Conservation (phyloP, 1,284 basidiomycete genomes). For the Wallemia hederae region DNA sequence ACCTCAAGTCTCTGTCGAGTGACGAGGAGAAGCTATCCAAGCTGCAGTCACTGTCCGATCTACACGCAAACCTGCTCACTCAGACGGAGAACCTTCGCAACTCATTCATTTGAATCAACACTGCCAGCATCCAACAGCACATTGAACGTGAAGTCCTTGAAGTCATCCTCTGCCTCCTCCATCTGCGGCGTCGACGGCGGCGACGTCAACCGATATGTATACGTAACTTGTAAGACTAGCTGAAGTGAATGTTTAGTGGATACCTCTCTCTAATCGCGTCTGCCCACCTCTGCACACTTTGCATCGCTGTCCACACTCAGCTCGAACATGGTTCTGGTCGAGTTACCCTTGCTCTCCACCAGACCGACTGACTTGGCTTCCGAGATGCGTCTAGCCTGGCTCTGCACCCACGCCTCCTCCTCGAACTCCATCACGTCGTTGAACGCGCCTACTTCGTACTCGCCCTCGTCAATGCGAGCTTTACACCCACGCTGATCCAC, state of each 20-base stretch:
- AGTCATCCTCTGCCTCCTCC: neutral
- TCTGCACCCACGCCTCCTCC: conserved; percentile 44
- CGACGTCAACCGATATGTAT: conserved; percentile 38
- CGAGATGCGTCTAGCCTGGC: conserved; percentile 17
- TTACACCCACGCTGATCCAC: conserved; percentile 21
- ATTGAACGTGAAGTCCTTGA: conserved; percentile 1
- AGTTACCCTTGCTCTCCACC: conserved; percentile 54
- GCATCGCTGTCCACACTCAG: conserved; percentile 46
- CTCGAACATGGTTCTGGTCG: conserved; percentile 55
- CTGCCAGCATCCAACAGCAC: neutral
- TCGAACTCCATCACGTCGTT: conserved; percentile 91
- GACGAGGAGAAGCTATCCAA: neutral
- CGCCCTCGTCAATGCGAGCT: conserved; percentile 36
- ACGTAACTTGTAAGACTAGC: conserved; percentile 76
- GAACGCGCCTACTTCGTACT: conserved; percentile 55
- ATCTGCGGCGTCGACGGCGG: neutral
- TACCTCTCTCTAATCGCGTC: conserved; percentile 13
- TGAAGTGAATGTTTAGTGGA: conserved; percentile 14
- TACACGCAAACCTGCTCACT: neutral
- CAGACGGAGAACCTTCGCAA: neutral
- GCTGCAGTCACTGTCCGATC: neutral
- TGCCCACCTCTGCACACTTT: conserved; percentile 37
- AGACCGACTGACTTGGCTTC: conserved; percentile 38
- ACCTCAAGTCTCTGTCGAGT: neutral
- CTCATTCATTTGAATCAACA: neutral